Conservation (phyloP, 129 eudicot genomes). For the Saposhnikovia divaricata region DNA sequence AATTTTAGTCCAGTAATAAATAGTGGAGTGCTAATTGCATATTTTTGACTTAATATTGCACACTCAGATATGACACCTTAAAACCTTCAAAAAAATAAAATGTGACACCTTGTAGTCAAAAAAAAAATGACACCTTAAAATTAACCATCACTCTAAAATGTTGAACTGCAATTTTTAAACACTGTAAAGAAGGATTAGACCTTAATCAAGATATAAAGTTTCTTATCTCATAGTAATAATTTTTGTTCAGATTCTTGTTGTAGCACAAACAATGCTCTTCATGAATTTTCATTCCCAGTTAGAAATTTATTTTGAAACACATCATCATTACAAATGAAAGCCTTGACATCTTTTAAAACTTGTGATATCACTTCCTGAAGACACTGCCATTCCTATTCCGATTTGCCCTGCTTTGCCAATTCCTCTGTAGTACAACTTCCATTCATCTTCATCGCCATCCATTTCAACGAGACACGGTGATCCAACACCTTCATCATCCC, state of each 20-base stretch:
- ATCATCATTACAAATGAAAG: slow-evolving; percentile 38
- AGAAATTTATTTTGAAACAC: not conserved
- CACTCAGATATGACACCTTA: not conserved
- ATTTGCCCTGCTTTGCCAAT: slow-evolving; percentile 42
- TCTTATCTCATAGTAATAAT: not conserved
- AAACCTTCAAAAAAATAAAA: no score
- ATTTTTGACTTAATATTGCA: not conserved
- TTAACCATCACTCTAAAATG: not conserved
- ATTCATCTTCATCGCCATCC: slow-evolving; percentile 76
- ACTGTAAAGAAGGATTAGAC: not conserved
- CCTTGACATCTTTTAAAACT: slow-evolving; percentile 58
- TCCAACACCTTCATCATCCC: slow-evolving; percentile 77
- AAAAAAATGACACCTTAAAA: no score
- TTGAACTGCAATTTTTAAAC: not conserved
- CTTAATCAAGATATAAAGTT: not conserved
- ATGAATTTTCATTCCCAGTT: not conserved
- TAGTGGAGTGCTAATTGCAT: not conserved
- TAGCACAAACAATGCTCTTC: not conserved
- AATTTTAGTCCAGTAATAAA: not conserved
- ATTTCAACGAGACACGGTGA: slow-evolving; percentile 78
- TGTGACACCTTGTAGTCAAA: no score
- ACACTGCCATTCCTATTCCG: slow-evolving; percentile 83
- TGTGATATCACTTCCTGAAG: slow-evolving; percentile 43
- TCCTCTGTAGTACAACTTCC: slow-evolving; percentile 89
- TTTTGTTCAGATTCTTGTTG: not conserved